phyloP scores from a whole-genome alignment of 176 grass and related monocot species.

The Raddia distichophylla region DNA sequence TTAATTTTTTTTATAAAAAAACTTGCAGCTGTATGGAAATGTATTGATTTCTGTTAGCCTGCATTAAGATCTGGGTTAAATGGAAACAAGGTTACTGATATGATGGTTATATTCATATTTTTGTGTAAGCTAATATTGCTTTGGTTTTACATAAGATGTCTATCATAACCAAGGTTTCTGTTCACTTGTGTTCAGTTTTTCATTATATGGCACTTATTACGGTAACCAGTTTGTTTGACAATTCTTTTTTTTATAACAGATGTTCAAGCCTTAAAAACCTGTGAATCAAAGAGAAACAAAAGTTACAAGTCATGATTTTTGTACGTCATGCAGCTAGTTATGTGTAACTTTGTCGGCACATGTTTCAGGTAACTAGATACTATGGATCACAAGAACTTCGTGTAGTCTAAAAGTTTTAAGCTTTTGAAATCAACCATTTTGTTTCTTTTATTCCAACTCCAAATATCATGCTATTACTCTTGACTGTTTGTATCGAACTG shows the following conservation, averaged over 20 bases:
- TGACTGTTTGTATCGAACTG: background rate
- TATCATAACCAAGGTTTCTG: background rate
- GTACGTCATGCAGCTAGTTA: background rate
- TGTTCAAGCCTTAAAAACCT: constrained; percentile 60
- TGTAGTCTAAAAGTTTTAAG: background rate
- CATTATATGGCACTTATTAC: background rate
- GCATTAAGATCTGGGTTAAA: background rate
- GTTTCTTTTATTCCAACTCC: background rate
- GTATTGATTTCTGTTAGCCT: constrained; percentile 8
- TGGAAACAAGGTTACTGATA: background rate
- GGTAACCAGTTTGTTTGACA: constrained; percentile 13
- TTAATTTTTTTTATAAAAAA: background rate
- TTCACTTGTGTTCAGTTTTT: background rate
- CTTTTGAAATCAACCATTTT: background rate
- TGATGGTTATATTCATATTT: background rate
- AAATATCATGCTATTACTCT: background rate
- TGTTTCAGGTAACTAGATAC: constrained; percentile 7
- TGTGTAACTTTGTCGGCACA: background rate
- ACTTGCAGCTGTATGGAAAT: background rate
- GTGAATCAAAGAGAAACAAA: constrained; percentile 55
- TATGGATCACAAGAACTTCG: background rate
- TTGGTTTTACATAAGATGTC: background rate
- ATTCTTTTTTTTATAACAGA: constrained; percentile 33
- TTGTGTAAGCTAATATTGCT: background rate
- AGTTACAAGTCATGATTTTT: constrained; percentile 7